These are phyloP conservation scores for Aspergillus avenaceus DNA, from an alignment of 495 filamentous ascomycete species.

Conservation along the genomic window DNA sequence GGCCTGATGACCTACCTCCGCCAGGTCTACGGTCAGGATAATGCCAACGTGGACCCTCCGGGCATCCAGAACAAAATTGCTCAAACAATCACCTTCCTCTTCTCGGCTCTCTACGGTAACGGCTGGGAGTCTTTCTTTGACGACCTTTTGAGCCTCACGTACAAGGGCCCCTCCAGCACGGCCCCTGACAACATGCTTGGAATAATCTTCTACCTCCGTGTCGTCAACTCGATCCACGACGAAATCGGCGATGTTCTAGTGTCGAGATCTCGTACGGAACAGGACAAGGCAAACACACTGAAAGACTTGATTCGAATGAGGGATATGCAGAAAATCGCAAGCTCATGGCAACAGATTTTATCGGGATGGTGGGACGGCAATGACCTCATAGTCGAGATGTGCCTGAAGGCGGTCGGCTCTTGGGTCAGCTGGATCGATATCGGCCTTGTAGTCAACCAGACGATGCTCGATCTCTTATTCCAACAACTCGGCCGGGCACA, in stretches of 20 bases:
- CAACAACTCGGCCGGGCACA: constrained; percentile 64
- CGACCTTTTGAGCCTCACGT: constrained; percentile 71
- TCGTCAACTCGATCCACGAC: constrained; percentile 85
- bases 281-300: constrained; percentile 72
- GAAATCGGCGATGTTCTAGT: constrained; percentile 92
- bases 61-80: constrained; percentile 95
- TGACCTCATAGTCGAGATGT: constrained; percentile 74
- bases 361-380: constrained; percentile 72
- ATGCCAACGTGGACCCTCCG: constrained; percentile 56
- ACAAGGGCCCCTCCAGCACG: constrained; percentile 42
- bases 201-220: constrained; percentile 82
- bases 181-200: constrained; percentile 65
- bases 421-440: constrained; percentile 99
- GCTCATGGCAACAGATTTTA: constrained; percentile 88
- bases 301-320: constrained; percentile 84
- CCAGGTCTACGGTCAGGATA: constrained; percentile 61
- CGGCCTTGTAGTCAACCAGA: constrained; percentile 81
- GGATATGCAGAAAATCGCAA: constrained; percentile 80
- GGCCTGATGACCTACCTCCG: constrained; percentile 72
- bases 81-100: constrained; percentile 90
- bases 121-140: constrained; percentile 87
- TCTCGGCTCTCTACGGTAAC: constrained; percentile 74
- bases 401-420: constrained; percentile 79
- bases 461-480: constrained; percentile 77
- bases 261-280: constrained; percentile 67